Base-by-base conservation (phyloP, 108 stramenopile genomes). In the Cyclotella kingstonii region DNA sequence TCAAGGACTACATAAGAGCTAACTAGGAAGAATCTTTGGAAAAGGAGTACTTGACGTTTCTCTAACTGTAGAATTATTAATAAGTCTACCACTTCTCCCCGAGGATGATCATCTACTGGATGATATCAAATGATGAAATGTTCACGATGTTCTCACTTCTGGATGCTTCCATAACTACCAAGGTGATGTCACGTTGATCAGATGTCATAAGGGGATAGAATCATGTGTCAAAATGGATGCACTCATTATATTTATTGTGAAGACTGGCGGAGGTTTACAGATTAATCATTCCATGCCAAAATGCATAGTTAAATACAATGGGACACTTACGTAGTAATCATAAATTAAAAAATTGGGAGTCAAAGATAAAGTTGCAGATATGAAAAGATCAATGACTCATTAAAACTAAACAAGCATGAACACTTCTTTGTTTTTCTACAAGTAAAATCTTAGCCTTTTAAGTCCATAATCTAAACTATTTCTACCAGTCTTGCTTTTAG, bases 231-330 rank as follows among this genome's bases (percentile, higher is more conserved):
- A 53, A 58, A 19, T 56, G 55, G 2, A 78, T 26, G 49, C 87
- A 89, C 30, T 76, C 29, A 23, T 85, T 64, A 77, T 77, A 85
- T 47, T 64, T 67, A 25, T 56, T 41, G 35, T 77, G 66, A 42
- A 89, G 44, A 22, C 43, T 63, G 17, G 76, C 57, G 41, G 60
- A 40, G 4, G 82, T 73, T 4, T 53, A 27, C 9, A 70, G 59
- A 47, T 90, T 85, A 52, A 90, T 86, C 81, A 86, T 76, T 19
- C 85, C 85, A 61, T 90, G 88, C 85, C 88, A 86, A 54, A 66
- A 90, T 12, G 85, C 80, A 56, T 70, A 84, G 54, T 90, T 85
- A 54, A 86, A 84, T 1, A 73, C 59, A 4, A 82, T 78, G 8
- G 80, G 68, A 44, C 83, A 83, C 66, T 62, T 38, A n/a, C n/a